Base-by-base conservation (phyloP, 2,329 filamentous ascomycete genomes). In the Cytospora chrysosperma region DNA sequence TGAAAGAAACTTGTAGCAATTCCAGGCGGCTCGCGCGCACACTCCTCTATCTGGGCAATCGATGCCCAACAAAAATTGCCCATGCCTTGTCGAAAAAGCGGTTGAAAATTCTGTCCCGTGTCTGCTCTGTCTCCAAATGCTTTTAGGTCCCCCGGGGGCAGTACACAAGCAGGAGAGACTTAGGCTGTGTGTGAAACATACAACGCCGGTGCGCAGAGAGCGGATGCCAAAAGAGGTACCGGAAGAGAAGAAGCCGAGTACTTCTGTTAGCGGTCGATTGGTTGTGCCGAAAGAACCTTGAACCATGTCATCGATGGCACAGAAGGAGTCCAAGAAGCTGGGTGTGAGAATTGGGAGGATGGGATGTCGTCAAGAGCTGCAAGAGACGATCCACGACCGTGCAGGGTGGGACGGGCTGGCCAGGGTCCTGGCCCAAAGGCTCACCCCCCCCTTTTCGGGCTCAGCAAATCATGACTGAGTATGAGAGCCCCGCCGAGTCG, bases 291-390 rank as follows among this genome's bases (percentile, higher is more conserved):
- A 74, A 68, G 71, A 77, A 71, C 76, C 75, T 72, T 73, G 76
- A 77, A 77, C 76, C 77, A 75, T 77, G 76, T 75, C 72, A 71
- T 75, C 70, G 72, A 68, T 67, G 54, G 58, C 53, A 55, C 50
- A 62, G 63, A 59, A 40, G 62, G 65, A 59, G n/a, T 47, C 43
- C 43, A 47, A 47, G 61, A 59, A 65, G 60, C 59, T 67, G 67
- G 62, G 67, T 64, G 64, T 65, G 64, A 65, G 64, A 62, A 67
- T 64, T 32, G 56, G 37, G 56, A 65, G 65, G 57, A 71, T 72
- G 68, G 71, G 69, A 73, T 75, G 72, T 75, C 73, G 75, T 76
- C 73, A 73, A 75, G 60, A 64, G 61, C 53, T 63, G 61, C 55
- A 47, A 55, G 56, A 65, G 57, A 53, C 60, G 64, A 62, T 64